Percentiles rank a stretch among this genome's conserved stretches.
These are phyloP conservation scores for Polysphondylium violaceum DNA, from an alignment of 78 protist species.

Conservation along the genomic window DNA sequence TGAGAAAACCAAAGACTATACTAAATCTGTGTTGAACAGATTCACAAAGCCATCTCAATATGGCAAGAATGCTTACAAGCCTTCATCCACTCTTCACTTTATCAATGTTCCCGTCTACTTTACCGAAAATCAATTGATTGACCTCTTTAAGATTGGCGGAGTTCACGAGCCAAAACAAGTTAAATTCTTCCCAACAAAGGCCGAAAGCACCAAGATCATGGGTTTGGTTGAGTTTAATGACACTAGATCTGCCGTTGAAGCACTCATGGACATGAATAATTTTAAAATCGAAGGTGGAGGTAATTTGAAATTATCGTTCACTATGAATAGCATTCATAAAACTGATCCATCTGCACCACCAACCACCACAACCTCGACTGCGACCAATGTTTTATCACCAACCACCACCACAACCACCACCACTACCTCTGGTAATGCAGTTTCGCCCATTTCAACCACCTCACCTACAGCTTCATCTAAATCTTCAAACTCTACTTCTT, in stretches of 20 bases:
- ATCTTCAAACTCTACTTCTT: too few relatives aligned
- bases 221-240: conserved; percentile 74
- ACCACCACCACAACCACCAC: too few relatives aligned
- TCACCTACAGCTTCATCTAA: too few relatives aligned
- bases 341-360: too few relatives aligned
- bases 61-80: conserved; percentile 63
- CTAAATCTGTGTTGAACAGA: conserved; percentile 63
- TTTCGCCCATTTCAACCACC: too few relatives aligned
- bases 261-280: conserved; percentile 61
- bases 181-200: conserved; percentile 76
- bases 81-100: conserved; percentile 74
- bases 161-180: conserved; percentile 36
- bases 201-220: conserved; percentile 43
- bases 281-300: conserved; percentile 25
- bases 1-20: conserved; percentile 70
- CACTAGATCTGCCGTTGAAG: conserved; percentile 49
- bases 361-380: too few relatives aligned
- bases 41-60: conserved; percentile 16
- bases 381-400: too few relatives aligned
- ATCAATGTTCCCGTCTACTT: conserved; percentile 58
- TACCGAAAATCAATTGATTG: conserved; percentile 47
- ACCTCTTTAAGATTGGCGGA: conserved; percentile 30
- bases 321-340: conserved; percentile 67
- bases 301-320: conserved; percentile 51
- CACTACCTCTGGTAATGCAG: too few relatives aligned